These are phyloP conservation scores for Nephelium lappaceum DNA, from an alignment of 345 rosid species.

Conservation along the genomic window DNA sequence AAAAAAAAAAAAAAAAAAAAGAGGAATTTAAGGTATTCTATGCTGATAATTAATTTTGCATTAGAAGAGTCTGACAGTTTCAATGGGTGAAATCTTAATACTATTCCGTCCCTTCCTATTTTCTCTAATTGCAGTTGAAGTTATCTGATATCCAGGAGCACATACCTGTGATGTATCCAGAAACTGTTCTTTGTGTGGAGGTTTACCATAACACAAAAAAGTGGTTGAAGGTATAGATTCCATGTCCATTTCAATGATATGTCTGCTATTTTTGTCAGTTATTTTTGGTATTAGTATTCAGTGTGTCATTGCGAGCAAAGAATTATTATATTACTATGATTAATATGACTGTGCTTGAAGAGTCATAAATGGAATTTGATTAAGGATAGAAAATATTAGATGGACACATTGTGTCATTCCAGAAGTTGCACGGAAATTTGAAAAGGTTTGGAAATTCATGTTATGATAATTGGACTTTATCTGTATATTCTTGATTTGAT, in stretches of 20 bases:
- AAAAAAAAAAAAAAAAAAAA: too few species aligned
- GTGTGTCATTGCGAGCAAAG: not conserved
- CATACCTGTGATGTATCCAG: conserved; percentile 46
- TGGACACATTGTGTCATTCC: not conserved
- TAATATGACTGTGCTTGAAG: not conserved
- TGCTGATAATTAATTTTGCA: not conserved
- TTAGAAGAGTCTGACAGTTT: not conserved
- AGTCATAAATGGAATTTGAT: not conserved
- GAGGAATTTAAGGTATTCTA: not conserved
- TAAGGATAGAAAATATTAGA: not conserved
- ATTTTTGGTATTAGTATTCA: not conserved
- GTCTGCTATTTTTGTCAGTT: not conserved
- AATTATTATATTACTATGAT: not conserved
- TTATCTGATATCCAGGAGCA: conserved; percentile 42
- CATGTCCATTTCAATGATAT: not conserved
- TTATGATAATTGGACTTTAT: not conserved
- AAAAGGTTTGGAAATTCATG: not conserved
- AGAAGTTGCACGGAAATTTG: not conserved
- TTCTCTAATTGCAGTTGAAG: conserved; percentile 40
- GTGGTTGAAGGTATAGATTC: conserved; percentile 52
- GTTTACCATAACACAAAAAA: conserved; percentile 52
- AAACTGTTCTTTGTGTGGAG: conserved; percentile 73
- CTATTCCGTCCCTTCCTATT: conserved; percentile 1
- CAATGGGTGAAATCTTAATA: not conserved
- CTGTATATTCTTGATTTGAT: not conserved